Percentiles rank a stretch among this genome's conserved stretches.
These are phyloP conservation scores for Pyrenophora teres DNA, from an alignment of 2,329 filamentous ascomycete genomes.

Conservation along the genomic window DNA sequence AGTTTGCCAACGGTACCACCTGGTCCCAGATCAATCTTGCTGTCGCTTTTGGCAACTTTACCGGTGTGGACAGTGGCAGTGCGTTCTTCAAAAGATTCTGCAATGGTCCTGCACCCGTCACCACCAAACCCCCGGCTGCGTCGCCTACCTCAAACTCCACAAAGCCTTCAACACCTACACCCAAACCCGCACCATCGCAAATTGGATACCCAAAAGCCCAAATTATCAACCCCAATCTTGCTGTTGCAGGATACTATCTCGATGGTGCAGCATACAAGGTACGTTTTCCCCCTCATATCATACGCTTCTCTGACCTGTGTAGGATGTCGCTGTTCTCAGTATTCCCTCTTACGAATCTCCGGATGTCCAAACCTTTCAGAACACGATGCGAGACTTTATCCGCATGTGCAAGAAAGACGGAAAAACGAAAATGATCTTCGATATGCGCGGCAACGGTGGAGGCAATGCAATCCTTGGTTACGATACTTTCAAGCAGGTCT, in stretches of 20 bases:
- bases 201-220: constrained; percentile 48
- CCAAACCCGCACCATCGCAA: constrained; percentile 35
- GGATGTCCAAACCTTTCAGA: constrained; percentile 45
- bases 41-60: constrained; percentile 38
- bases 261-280: constrained; percentile 45
- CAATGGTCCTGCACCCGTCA: constrained; percentile 28
- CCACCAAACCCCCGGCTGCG: constrained; percentile 15
- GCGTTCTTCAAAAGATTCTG: constrained; percentile 50
- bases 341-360: constrained; percentile 49
- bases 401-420: constrained; percentile 51
- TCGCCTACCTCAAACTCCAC: constrained; percentile 20
- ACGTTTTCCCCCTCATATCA: constrained; percentile 26
- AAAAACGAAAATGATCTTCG: constrained; percentile 68
- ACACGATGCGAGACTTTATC: constrained; percentile 53
- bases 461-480: constrained; percentile 53
- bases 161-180: constrained; percentile 15
- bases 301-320: constrained; percentile 45
- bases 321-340: constrained; percentile 55
- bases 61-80: constrained; percentile 45
- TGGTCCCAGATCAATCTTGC: constrained; percentile 40
- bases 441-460: constrained; percentile 65
- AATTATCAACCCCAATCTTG: constrained; percentile 41
- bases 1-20: constrained; percentile 46
- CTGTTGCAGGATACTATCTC: constrained; percentile 54
- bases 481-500: constrained; percentile 59